These are phyloP conservation scores for Penicillium sp. DNA, from an alignment of 2,329 filamentous ascomycete genomes.

Conservation along the genomic window DNA sequence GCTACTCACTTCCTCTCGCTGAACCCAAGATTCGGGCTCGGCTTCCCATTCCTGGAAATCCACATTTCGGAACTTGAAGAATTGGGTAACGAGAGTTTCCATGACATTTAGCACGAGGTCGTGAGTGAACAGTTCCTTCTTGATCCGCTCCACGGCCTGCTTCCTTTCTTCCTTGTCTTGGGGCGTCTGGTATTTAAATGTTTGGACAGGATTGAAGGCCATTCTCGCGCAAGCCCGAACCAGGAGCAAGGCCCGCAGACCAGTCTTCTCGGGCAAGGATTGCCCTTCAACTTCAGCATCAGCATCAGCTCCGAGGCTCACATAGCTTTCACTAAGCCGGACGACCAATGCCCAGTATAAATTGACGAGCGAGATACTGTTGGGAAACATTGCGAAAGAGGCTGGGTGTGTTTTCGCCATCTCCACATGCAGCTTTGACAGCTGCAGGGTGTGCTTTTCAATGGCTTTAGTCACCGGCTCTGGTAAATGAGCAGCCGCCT, in stretches of 20 bases:
- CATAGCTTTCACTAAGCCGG: constrained; percentile 67
- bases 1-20: constrained; percentile 75
- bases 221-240: constrained; percentile 79
- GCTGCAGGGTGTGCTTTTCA: constrained; percentile 83
- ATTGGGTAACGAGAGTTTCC: constrained; percentile 76
- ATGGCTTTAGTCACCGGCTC: constrained; percentile 57
- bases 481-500: constrained; percentile 51
- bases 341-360: constrained; percentile 82
- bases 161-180: constrained; percentile 73
- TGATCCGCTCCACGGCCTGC: constrained; percentile 64
- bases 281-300: constrained; percentile 47
- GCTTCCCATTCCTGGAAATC: constrained; percentile 92
- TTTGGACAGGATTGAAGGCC: constrained; percentile 72
- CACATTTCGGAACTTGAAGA: constrained; percentile 78
- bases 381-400: constrained; percentile 76
- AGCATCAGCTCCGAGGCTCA: constrained; percentile 41
- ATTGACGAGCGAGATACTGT: constrained; percentile 69
- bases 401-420: constrained; percentile 76
- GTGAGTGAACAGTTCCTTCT: constrained; percentile 67
- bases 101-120: constrained; percentile 76
- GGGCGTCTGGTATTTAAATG: constrained; percentile 75
- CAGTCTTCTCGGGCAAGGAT: constrained; percentile 69
- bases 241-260: constrained; percentile 75
- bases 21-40: constrained; percentile 93
- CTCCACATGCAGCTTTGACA: constrained; percentile 84